Percentiles rank a stretch among this genome's conserved stretches.
phyloP scores from a whole-genome alignment of 2,329 filamentous ascomycete species.

The Talaromyces sp. region DNA sequence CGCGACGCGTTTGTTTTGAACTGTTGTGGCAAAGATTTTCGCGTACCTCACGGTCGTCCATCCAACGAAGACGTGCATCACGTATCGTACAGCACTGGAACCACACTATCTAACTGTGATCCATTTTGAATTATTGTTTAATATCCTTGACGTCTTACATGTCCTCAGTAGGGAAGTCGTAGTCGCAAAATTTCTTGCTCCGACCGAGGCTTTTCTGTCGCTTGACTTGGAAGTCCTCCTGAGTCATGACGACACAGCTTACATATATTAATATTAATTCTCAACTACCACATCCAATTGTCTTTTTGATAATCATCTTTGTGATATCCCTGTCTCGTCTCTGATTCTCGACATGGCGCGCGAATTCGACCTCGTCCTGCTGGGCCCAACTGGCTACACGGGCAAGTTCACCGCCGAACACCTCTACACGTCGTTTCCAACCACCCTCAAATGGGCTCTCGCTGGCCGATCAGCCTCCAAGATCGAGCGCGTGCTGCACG shows the following conservation, averaged over 20 bases:
- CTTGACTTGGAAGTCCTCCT: not conserved
- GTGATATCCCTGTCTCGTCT: too few species aligned
- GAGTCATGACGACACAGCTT: not conserved
- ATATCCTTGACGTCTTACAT: not conserved
- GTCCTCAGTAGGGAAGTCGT: too few species aligned
- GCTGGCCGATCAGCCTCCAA: constrained; percentile 77
- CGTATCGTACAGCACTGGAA: too few species aligned
- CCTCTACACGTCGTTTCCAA: constrained; percentile 65
- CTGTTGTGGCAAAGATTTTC: too few species aligned
- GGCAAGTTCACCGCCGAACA: constrained; percentile 72
- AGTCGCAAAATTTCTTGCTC: not conserved
- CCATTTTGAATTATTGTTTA: too few species aligned
- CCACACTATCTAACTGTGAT: too few species aligned
- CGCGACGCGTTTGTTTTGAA: not conserved
- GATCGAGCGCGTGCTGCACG: constrained; percentile 62
- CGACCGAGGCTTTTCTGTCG: not conserved
- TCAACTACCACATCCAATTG: not conserved
- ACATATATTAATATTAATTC: not conserved
- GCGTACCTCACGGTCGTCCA: too few species aligned
- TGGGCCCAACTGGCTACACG: constrained; percentile 76
- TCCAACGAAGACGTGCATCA: too few species aligned
- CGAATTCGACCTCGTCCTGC: constrained; percentile 61
- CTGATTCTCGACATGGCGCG: not conserved
- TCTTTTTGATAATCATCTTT: too few species aligned
- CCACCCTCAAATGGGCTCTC: constrained; percentile 79